A percentile compares a stretch with the other conserved stretches of the same genome.
These are phyloP conservation scores for Penicillium digitatum DNA, from an alignment of 2,329 filamentous ascomycete species.

Conservation along the genomic window DNA sequence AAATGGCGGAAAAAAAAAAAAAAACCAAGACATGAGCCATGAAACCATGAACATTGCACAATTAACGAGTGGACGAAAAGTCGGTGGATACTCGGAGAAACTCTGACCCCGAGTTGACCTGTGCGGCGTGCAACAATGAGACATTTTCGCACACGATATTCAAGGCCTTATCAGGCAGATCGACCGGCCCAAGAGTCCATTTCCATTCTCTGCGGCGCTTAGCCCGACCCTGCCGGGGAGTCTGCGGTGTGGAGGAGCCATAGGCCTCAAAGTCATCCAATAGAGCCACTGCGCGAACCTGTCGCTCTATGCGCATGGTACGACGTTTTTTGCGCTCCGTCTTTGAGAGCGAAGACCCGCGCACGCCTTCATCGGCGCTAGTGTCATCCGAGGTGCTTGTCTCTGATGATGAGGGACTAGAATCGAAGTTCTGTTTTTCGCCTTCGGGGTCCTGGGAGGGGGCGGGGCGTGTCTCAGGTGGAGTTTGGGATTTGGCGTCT, in stretches of 20 bases:
- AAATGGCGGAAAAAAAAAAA: background rate
- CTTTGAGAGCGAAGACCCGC: constrained; percentile 13
- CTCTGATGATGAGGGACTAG: constrained; percentile 28
- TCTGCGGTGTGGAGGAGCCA: constrained; percentile 47
- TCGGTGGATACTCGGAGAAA: background rate
- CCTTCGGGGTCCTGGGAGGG: constrained; percentile 8
- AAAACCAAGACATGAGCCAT: constrained; percentile 5
- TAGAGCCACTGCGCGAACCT: constrained; percentile 40
- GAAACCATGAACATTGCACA: background rate
- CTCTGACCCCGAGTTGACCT: background rate
- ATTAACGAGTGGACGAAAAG: constrained; percentile 4
- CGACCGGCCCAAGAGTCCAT: constrained; percentile 53
- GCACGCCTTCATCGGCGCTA: constrained; percentile 12
- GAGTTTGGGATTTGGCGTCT: constrained; percentile 3
- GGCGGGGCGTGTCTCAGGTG: constrained; percentile 17
- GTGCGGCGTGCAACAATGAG: background rate
- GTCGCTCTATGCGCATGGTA: constrained; percentile 30
- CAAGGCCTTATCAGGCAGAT: constrained; percentile 28
- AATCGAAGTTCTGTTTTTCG: constrained; percentile 27
- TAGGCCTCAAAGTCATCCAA: constrained; percentile 46
- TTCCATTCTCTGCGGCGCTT: constrained; percentile 55
- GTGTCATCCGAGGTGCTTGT: constrained; percentile 33
- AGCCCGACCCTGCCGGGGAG: constrained; percentile 51
- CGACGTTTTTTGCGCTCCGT: constrained; percentile 39
- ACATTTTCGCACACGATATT: constrained; percentile 7